Conservation (phyloP, 2,329 filamentous ascomycete genomes). For the Ophiostoma montium region DNA sequence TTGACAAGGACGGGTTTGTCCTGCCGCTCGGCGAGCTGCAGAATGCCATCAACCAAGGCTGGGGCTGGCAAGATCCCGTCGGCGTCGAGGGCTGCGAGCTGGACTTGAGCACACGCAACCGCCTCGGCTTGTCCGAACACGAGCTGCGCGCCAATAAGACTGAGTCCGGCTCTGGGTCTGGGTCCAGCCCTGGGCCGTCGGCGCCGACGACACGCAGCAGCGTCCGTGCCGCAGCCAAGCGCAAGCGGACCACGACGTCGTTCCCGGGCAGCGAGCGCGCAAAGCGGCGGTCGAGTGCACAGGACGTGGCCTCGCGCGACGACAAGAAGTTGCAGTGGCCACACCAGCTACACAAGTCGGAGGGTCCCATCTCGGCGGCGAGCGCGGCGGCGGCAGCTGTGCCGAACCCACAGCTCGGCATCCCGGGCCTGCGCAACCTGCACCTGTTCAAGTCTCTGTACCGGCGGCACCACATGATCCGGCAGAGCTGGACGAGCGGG, state of each 20-base stretch:
- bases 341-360: conserved; percentile 43
- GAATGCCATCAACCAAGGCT: conserved; percentile 76
- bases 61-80: conserved; percentile 90
- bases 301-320: conserved; percentile 29
- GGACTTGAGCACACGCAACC: conserved; percentile 53
- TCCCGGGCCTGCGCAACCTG: conserved; percentile 65
- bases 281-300: conserved; percentile 38
- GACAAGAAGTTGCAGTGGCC: conserved; percentile 26
- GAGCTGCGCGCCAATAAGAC: conserved; percentile 19
- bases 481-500: conserved; percentile 81
- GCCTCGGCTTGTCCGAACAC: conserved; percentile 8
- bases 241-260: conserved; percentile 37
- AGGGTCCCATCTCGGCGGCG: conserved; percentile 77
- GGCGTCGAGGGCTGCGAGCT: conserved; percentile 62
- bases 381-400: conserved; percentile 72
- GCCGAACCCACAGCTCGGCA: conserved; percentile 65
- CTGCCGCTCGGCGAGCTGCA: conserved; percentile 72
- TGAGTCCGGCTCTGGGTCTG: conserved; percentile 9
- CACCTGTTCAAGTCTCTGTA: conserved; percentile 96
- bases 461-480: conserved; percentile 80
- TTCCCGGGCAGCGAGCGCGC: conserved; percentile 33
- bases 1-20: conserved; percentile 70
- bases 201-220: neutral
- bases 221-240: conserved; percentile 25
- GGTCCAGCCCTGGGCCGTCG: neutral